Evolutionary conservation across 257 asterid species (phyloP).

Genomic region (Solanum ahanhuiri): DNA sequence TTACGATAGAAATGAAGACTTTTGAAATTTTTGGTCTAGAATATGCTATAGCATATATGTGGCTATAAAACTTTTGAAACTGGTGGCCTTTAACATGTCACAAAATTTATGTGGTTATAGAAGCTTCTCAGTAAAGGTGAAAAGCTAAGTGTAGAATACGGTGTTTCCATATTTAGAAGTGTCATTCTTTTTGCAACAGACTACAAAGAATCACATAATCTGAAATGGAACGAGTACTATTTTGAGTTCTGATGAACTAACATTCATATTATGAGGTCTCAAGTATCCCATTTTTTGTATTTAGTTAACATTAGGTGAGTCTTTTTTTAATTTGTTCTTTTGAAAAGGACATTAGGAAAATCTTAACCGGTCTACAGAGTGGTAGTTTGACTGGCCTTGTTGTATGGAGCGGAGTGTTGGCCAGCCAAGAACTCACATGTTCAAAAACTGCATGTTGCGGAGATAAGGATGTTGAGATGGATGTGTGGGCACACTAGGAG

Average conservation of each 20-base stretch:
- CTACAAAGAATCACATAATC: background rate
- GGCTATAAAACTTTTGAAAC: background rate
- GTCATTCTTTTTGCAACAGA: background rate
- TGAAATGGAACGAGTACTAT: background rate
- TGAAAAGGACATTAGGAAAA: background rate
- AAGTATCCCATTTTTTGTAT: background rate
- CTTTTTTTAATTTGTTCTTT: background rate
- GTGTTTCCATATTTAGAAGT: background rate
- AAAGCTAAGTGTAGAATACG: background rate
- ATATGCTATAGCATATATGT: background rate
- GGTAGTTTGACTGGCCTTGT: no score
- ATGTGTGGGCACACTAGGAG: no score
- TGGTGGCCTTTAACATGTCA: background rate
- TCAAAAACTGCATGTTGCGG: no score
- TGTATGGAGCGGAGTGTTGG: no score
- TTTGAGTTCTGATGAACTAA: background rate
- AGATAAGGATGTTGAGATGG: no score
- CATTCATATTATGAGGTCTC: background rate
- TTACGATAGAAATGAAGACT: background rate
- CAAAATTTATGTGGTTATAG: background rate
- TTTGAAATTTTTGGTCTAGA: background rate
- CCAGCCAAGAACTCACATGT: no score
- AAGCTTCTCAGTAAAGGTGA: background rate
- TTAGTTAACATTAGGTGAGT: background rate
- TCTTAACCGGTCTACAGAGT: no score